Conservation (phyloP, 441 rosid genomes). For the Corymbia citriodora region DNA sequence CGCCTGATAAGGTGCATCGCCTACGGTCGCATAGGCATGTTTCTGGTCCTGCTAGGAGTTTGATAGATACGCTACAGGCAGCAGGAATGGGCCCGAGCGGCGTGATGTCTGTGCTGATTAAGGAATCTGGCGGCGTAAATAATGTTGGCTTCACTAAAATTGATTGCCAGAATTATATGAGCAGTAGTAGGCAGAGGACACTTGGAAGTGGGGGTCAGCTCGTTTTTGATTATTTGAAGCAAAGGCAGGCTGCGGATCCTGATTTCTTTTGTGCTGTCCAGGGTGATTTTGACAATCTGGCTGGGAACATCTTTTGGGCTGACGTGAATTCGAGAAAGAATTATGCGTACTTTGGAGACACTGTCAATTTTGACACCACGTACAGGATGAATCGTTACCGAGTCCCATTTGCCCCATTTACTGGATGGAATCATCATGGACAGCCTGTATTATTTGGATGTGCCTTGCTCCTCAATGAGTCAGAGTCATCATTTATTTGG, state of each 20-base stretch:
- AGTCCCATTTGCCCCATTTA: neutral
- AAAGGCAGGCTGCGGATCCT: conserved; percentile 41
- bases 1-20: conserved; percentile 29
- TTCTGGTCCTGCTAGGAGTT: conserved; percentile 25
- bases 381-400: neutral
- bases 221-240: conserved; percentile 46
- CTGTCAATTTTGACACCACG: neutral
- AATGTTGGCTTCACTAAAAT: neutral
- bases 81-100: conserved; percentile 34
- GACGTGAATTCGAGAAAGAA: neutral
- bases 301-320: conserved; percentile 23
- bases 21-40: conserved; percentile 33
- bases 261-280: conserved; percentile 15
- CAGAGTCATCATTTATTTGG: neutral
- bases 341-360: neutral
- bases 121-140: neutral
- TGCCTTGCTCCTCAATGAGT: neutral
- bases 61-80: conserved; percentile 35
- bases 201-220: conserved; percentile 33
- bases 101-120: conserved; percentile 14
- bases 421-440: neutral
- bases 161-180: conserved; percentile 2
- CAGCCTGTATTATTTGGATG: neutral
- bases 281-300: conserved; percentile 17
- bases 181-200: neutral